phyloP scores from a whole-genome alignment of 352 stramenopile species.

The Pythium pyrilobum region DNA sequence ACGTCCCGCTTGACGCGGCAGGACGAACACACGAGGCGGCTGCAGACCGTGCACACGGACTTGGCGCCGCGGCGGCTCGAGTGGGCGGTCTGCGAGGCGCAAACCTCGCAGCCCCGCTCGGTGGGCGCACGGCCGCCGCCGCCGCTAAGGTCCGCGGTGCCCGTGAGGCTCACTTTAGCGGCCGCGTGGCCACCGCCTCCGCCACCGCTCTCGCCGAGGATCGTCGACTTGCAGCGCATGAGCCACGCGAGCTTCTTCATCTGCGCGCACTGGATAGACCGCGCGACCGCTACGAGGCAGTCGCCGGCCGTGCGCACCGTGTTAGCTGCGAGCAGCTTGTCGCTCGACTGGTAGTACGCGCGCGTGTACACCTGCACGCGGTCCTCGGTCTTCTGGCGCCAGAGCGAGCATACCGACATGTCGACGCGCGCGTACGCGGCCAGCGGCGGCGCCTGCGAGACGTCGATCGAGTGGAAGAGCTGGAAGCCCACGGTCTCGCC shows the following conservation, averaged over 20 bases:
- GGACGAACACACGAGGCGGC: conserved; percentile 41
- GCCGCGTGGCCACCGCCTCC: conserved; percentile 11
- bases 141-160: conserved; percentile 6
- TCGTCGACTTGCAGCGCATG: conserved; percentile 24
- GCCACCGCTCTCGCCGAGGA: conserved; percentile 3
- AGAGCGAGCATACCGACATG: conserved; percentile 53
- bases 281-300: conserved; percentile 24
- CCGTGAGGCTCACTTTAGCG: conserved; percentile 1
- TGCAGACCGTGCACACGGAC: conserved; percentile 35
- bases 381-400: conserved; percentile 30
- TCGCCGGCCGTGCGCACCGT: conserved; percentile 28
- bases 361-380: conserved; percentile 30
- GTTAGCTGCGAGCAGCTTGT: conserved; percentile 34
- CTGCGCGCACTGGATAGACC: conserved; percentile 36
- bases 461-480: conserved; percentile 58
- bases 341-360: conserved; percentile 26
- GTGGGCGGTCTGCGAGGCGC: background rate
- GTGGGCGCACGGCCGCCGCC: background rate
- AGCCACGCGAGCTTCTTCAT: conserved; percentile 70
- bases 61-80: conserved; percentile 1
- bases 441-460: conserved; percentile 35
- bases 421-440: conserved; percentile 32
- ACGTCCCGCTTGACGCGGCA: conserved; percentile 50
- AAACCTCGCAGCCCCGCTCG: conserved; percentile 15
- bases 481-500: conserved; percentile 59